Base-by-base conservation (phyloP, 2,329 filamentous ascomycete genomes). In the Exophiala dermatitidis region DNA sequence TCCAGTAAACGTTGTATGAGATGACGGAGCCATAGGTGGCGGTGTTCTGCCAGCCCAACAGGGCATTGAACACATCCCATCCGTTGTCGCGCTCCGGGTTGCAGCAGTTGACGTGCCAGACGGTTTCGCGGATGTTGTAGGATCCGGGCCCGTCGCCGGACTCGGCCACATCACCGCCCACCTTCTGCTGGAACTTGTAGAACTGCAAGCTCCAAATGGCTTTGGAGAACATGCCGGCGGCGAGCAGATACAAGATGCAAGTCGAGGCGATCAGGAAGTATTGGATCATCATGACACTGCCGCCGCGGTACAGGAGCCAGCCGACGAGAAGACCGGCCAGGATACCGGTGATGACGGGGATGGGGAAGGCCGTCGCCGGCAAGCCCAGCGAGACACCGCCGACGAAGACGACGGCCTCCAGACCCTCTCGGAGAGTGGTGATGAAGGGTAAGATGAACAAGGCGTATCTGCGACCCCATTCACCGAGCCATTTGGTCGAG, bases 101-200 rank as follows among this genome's bases (percentile, higher is more conserved):
- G 67, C 88, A 93, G 74, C 86, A 94, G 65, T 90, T 90, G 50
- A 91, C 80, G 65, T 91, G 87, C 87, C 88, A 91, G 19, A 91
- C 85, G 58, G 80, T 88, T 64, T 85, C 76, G 53, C 79, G 77
- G 61, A 91, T 89, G 62, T 91, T 84, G 67, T 91, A 91, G 0
- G 84, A 88, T 2, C 88, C 87, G 1, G 87, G 78, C 0, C 88
- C 87, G 28, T 76, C 69, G 1, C 83, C 83, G 4, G 74, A 75
- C 64, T 86, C 83, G 10, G 76, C 74, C 3, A 77, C 79, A 65
- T 84, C 82, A 31, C 72, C 69, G 8, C 76, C 75, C 30, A 72
- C 67, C 9, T 81, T 64, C 49, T 80, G 77, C 60, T 79, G 81
- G 84, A 85, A 94, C 34, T 69, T 64, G 58, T 90, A 77, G 59